phyloP scores from a whole-genome alignment of 495 filamentous ascomycete species.

The Aspergillus bridgeri region DNA sequence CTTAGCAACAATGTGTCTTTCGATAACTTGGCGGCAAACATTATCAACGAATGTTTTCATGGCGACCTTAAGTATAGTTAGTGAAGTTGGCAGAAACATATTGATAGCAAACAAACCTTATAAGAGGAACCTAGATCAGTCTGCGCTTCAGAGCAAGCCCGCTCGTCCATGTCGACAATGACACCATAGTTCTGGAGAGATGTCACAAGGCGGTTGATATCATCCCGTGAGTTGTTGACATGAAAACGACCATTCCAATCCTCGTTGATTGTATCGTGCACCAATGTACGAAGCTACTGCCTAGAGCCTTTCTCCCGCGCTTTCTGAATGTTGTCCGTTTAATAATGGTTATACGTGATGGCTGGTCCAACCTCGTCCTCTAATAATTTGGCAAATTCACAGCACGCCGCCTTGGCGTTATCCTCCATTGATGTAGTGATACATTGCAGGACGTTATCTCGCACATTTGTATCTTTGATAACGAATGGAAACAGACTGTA shows the following conservation, averaged over 20 bases:
- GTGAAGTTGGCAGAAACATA: no score
- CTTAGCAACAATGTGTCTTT: constrained; percentile 21
- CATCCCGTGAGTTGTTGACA: neutral
- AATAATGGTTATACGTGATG: constrained; percentile 49
- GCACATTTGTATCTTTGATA: constrained; percentile 10
- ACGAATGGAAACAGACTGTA: constrained; percentile 11
- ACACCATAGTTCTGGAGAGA: constrained; percentile 10
- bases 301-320: constrained; percentile 3
- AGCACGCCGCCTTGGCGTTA: constrained; percentile 21
- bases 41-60: constrained; percentile 42
- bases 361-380: constrained; percentile 39
- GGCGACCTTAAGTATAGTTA: constrained; percentile 22
- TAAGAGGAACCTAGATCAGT: constrained; percentile 27
- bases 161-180: constrained; percentile 24
- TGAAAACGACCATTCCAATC: neutral
- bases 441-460: constrained; percentile 12
- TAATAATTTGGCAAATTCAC: constrained; percentile 38
- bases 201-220: constrained; percentile 10
- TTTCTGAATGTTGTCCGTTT: constrained; percentile 37
- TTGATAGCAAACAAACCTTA: constrained; percentile 15
- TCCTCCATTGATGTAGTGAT: constrained; percentile 20
- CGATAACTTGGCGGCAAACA: constrained; percentile 35
- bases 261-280: neutral
- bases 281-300: no score
- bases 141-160: constrained; percentile 21